Evolutionary conservation across 495 filamentous ascomycete species (phyloP).

Genomic region (Thozetella sp.): DNA sequence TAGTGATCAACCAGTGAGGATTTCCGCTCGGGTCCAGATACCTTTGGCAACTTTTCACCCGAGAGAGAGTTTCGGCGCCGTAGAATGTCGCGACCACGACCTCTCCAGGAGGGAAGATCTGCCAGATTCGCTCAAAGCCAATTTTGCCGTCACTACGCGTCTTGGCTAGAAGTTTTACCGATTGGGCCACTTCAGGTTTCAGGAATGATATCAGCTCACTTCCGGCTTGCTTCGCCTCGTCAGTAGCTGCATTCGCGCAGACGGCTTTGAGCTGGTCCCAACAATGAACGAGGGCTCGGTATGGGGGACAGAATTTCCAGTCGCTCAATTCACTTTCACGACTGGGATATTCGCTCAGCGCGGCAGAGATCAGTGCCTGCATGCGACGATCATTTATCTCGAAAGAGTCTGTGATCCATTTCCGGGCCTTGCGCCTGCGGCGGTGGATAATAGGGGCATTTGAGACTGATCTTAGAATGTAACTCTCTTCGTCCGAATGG

Average conservation of each 20-base stretch:
- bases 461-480: conserved; percentile 6
- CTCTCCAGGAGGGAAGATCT: conserved; percentile 31
- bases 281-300: conserved; percentile 60
- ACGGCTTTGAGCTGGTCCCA: conserved; percentile 47
- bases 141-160: conserved; percentile 17
- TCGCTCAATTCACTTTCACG: conserved; percentile 52
- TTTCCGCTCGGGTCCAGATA: not conserved
- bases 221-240: conserved; percentile 48
- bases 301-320: conserved; percentile 53
- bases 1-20: conserved; percentile 14
- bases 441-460: conserved; percentile 23
- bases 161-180: conserved; percentile 35
- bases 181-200: conserved; percentile 43
- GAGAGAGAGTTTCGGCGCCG: conserved; percentile 15
- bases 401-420: conserved; percentile 22
- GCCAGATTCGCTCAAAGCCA: conserved; percentile 21
- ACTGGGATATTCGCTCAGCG: conserved; percentile 55
- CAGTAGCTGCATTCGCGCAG: conserved; percentile 30
- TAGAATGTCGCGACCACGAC: conserved; percentile 20
- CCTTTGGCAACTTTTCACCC: conserved; percentile 11
- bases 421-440: not conserved
- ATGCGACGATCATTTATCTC: conserved; percentile 21
- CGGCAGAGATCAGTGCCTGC: conserved; percentile 40
- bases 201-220: conserved; percentile 54
- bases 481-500: conserved; percentile 8